Percentiles rank a stretch among this genome's conserved stretches.
Conservation (phyloP, 768 basidiomycete genomes). For the Mycena kentingensis region DNA sequence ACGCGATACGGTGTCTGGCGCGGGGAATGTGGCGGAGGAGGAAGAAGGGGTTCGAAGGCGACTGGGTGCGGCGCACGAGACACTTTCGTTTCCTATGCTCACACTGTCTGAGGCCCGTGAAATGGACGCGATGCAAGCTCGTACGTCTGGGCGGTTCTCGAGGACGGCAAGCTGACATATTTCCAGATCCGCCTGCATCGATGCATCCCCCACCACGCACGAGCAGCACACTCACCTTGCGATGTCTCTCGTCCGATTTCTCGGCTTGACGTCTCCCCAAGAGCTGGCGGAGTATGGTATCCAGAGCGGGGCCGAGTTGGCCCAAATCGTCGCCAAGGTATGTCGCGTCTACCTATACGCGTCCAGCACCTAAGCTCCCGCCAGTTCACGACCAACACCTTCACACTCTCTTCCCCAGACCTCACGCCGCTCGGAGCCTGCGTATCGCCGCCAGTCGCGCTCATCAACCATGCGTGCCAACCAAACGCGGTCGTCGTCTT, state of each 20-base stretch:
- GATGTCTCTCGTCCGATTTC: conserved; percentile 72
- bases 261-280: conserved; percentile 58
- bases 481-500: conserved; percentile 94
- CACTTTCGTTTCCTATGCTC: conserved; percentile 24
- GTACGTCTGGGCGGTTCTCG: conserved; percentile 46
- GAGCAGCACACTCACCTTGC: conserved; percentile 70
- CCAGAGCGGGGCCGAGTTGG: conserved; percentile 59
- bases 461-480: conserved; percentile 87
- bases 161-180: conserved; percentile 1
- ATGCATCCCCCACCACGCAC: conserved; percentile 47
- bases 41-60: conserved; percentile 52
- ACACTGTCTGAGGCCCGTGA: conserved; percentile 51
- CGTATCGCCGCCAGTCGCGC: conserved; percentile 76
- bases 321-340: conserved; percentile 74
- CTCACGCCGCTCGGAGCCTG: conserved; percentile 82
- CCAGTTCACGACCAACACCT: conserved; percentile 91
- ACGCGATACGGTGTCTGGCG: conserved; percentile 78
- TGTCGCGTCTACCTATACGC: conserved; percentile 20
- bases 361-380: conserved; percentile 8
- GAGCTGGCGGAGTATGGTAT: conserved; percentile 63
- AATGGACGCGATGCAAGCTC: conserved; percentile 73
- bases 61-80: too few relatives aligned
- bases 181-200: conserved; percentile 62
- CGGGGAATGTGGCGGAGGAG: conserved; percentile 70
- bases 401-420: conserved; percentile 78